Conservation (phyloP, 73 alveolate species). For the Breviolum minutum region DNA sequence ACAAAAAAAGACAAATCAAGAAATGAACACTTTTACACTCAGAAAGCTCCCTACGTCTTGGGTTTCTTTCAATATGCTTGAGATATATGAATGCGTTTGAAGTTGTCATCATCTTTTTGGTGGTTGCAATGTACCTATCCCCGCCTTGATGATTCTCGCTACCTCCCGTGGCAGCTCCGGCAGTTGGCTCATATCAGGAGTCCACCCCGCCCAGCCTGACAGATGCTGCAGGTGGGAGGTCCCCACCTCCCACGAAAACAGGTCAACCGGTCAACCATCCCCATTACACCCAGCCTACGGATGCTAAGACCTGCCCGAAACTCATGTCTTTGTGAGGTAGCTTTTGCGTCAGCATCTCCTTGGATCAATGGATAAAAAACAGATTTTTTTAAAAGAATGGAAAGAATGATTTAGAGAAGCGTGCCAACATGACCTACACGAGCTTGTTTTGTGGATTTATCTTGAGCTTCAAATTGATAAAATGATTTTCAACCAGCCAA, state of each 20-base stretch:
- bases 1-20: neutral
- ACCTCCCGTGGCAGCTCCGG: conserved; percentile 92
- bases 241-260: neutral
- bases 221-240: neutral
- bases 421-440: no score
- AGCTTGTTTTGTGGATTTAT: no score
- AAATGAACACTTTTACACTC: neutral
- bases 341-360: conserved; percentile 93
- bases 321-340: conserved; percentile 94
- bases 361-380: neutral
- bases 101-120: neutral
- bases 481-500: no score
- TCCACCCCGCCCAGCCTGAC: conserved; percentile 94
- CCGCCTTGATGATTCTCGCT: conserved; percentile 65
- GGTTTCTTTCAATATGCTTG: neutral
- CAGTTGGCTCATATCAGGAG: conserved; percentile 74
- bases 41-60: neutral
- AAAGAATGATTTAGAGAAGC: neutral
- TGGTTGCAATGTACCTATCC: neutral
- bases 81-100: neutral
- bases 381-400: neutral
- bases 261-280: neutral
- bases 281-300: conserved; percentile 37
- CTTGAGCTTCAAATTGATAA: no score
- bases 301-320: conserved; percentile 83